These are phyloP conservation scores for Gossypium laxum DNA, from an alignment of 441 rosid species.

Conservation along the genomic window DNA sequence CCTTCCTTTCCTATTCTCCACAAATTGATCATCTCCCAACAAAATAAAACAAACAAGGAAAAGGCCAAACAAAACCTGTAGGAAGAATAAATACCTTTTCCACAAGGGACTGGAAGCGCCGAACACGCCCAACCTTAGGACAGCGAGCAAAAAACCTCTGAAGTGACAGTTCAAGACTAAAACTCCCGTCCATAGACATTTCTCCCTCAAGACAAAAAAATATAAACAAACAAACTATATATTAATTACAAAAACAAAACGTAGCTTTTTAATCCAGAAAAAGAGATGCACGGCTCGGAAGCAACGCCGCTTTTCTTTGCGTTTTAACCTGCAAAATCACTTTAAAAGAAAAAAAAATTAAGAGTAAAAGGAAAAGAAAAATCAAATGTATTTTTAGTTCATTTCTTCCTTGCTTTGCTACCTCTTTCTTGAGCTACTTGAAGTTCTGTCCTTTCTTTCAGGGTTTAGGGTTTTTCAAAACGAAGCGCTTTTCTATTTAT, in stretches of 20 bases:
- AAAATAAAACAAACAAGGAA: background rate
- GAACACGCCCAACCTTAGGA: slow-evolving; percentile 40
- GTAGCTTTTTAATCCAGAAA: background rate
- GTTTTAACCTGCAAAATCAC: background rate
- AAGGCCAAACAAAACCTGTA: background rate
- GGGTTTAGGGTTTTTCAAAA: slow-evolving; percentile 9
- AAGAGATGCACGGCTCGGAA: background rate
- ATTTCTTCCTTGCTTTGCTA: background rate
- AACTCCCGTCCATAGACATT: slow-evolving; percentile 75
- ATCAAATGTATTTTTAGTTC: background rate
- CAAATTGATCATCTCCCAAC: background rate
- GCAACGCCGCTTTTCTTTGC: background rate
- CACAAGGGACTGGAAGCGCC: slow-evolving; percentile 28
- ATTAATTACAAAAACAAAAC: background rate
- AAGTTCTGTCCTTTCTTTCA: background rate
- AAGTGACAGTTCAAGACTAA: slow-evolving; percentile 43
- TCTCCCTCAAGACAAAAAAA: background rate
- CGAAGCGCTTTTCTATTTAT: too few species aligned
- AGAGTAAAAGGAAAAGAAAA: background rate
- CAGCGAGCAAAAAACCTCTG: slow-evolving; percentile 58
- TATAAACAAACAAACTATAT: background rate
- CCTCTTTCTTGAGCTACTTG: background rate
- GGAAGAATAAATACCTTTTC: slow-evolving; percentile 30
- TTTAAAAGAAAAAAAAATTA: background rate
- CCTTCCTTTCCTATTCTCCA: background rate